Evolutionary conservation across 768 basidiomycete genomes (phyloP), one percentile per base, ranked within the genome.

Genomic region (Leccinellum albellum): DNA sequence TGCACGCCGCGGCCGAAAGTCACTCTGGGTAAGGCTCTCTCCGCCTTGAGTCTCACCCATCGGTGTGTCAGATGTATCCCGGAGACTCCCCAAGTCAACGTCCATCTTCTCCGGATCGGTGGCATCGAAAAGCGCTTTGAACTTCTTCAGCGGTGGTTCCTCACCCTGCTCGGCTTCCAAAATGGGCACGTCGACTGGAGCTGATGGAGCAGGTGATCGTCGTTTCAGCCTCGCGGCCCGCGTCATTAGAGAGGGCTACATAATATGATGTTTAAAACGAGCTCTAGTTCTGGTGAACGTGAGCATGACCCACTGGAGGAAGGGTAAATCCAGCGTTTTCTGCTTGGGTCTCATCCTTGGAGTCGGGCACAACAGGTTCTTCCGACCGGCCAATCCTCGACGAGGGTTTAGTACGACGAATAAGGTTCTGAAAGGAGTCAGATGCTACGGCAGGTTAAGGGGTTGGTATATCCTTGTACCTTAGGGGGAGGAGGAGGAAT

Each of bases 121-220:
- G 9, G 83, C 81, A 17, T 89, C 88, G 59, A 88, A 89, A 12
- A 89, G 74, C 0, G 83, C 82, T 62, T 83, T 86, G 74, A 85
- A 88, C 68, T 83, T 87, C 66, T 89, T 89, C 26, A 82, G 68
- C 3, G 85, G 81, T 0, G 85, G 88, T 59, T 85, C 84, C 53
- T 61, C 53, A 8, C 21, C 56, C 9, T 37, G 57, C 24, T 59
- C 57, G 17, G 60, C 59, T 26, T 66, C 64, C 17, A 53, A 58
- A 21, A 62, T 44, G 26, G 55, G 56, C 2, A 64, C 57, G 26
- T 65, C 58, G 29, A 53, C 67, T 14, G 68, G 59, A 20, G 61
- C 57, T 44, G 61, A 64, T 7, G 66, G 66, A 21, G 66, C 73
- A 8, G 75, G 79, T 55, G 76, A 74, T 20, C 87, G 79, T 17